phyloP scores from a whole-genome alignment of 352 stramenopile genomes.

The Pythium pyrilobum region DNA sequence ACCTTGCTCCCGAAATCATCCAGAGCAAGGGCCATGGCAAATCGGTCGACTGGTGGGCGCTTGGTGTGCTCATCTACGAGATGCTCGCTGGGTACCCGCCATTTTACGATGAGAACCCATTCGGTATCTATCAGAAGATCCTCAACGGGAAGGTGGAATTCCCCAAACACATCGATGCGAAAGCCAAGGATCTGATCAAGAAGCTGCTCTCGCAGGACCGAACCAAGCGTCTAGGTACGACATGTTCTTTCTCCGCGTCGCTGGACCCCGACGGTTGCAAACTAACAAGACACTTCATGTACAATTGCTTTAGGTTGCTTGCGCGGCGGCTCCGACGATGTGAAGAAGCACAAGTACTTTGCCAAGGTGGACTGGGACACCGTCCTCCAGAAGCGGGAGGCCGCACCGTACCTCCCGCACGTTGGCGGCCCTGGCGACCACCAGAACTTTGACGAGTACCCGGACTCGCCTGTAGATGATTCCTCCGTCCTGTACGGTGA shows the following conservation, averaged over 20 bases:
- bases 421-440: conserved; percentile 83
- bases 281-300: too few relatives aligned
- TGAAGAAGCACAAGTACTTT: conserved; percentile 94
- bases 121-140: conserved; percentile 95
- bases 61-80: conserved; percentile 77
- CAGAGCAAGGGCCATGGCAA: conserved; percentile 82
- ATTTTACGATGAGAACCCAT: conserved; percentile 91
- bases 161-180: conserved; percentile 86
- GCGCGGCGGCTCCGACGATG: conserved; percentile 82
- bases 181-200: conserved; percentile 90
- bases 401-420: conserved; percentile 81
- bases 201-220: conserved; percentile 87
- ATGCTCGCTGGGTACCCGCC: conserved; percentile 67
- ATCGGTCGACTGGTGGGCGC: conserved; percentile 77
- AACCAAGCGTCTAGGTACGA: conserved; percentile 84
- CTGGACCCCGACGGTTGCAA: too few relatives aligned
- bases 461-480: conserved; percentile 86
- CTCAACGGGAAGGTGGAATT: conserved; percentile 88
- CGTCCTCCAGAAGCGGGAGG: conserved; percentile 63
- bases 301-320: conserved; percentile 86
- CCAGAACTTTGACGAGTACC: conserved; percentile 93
- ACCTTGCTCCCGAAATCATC: conserved; percentile 81
- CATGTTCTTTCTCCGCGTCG: too few relatives aligned
- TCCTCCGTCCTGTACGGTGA: conserved; percentile 77
- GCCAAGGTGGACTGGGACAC: conserved; percentile 80